Conservation (phyloP, 768 basidiomycete genomes). For the Amanita thiersii region DNA sequence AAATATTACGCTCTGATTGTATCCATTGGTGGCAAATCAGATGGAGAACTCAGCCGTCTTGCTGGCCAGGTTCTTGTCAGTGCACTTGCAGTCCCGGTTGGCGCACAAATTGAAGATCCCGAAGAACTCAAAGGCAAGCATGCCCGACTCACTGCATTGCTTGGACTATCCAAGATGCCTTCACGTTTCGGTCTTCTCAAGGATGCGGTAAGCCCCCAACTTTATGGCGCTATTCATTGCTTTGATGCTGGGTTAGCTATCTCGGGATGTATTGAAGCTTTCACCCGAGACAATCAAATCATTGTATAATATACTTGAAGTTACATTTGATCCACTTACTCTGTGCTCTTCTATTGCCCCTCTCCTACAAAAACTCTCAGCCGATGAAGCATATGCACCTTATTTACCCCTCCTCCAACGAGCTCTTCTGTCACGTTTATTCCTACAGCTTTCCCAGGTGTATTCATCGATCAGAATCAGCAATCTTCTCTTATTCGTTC, state of each 20-base stretch:
- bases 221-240: conserved; percentile 6
- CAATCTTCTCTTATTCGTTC: conserved; percentile 70
- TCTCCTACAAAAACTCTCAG: conserved; percentile 54
- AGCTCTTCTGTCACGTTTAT: conserved; percentile 84
- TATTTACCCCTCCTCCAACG: conserved; percentile 89
- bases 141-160: conserved; percentile 73
- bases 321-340: conserved; percentile 86
- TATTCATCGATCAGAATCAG: conserved; percentile 81
- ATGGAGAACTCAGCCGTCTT: conserved; percentile 73
- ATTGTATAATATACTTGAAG: conserved; percentile 85
- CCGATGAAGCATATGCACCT: conserved; percentile 56
- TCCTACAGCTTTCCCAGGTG: conserved; percentile 87
- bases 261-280: conserved; percentile 75
- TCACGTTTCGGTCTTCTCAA: conserved; percentile 80
- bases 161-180: conserved; percentile 78
- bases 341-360: conserved; percentile 76
- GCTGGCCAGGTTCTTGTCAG: conserved; percentile 90
- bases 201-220: conserved; percentile 61
- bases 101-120: conserved; percentile 38
- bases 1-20: conserved; percentile 71
- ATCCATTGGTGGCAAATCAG: conserved; percentile 62
- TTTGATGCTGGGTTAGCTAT: conserved; percentile 55
- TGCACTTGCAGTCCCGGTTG: conserved; percentile 89
- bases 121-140: conserved; percentile 54
- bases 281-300: conserved; percentile 65